Evolutionary conservation across 176 grass and related monocot genomes (phyloP).

Genomic region (Carex kokanica): DNA sequence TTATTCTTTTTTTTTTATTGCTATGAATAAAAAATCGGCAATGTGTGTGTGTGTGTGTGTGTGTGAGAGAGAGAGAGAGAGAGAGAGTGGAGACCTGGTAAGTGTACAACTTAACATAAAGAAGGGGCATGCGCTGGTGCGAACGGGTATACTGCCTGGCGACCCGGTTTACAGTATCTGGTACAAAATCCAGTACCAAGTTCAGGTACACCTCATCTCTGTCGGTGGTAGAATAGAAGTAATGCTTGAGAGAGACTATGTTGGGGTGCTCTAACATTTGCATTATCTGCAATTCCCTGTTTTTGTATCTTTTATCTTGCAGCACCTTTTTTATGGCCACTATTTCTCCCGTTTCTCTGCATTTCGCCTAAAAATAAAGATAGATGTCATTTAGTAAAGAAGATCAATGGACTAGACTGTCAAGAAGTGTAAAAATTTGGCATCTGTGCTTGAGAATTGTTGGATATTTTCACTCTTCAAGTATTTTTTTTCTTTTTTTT

Average conservation of each 20-base stretch:
- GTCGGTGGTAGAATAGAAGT: conserved; percentile 88
- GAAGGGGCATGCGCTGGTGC: conserved; percentile 79
- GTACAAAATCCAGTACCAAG: conserved; percentile 88
- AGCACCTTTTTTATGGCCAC: conserved; percentile 97
- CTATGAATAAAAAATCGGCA: too few species aligned
- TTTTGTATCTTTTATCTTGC: conserved; percentile 98
- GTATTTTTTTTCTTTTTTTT: neutral
- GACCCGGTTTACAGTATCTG: conserved; percentile 79
- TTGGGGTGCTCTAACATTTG: conserved; percentile 99
- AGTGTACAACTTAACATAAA: conserved; percentile 88
- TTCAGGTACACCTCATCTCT: conserved; percentile 91
- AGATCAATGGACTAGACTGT: neutral
- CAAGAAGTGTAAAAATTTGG: neutral
- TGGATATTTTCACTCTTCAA: neutral
- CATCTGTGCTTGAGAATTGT: neutral
- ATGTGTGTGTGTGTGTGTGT: neutral
- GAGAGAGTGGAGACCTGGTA: conserved; percentile 60
- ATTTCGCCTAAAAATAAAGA: conserved; percentile 75
- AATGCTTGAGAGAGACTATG: conserved; percentile 81
- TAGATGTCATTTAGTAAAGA: neutral
- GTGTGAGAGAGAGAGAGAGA: neutral
- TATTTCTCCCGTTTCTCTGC: conserved; percentile 89
- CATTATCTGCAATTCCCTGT: conserved; percentile 92
- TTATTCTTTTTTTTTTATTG: too few species aligned
- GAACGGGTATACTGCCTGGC: conserved; percentile 76